Base-by-base conservation (phyloP, 495 filamentous ascomycete species). In the Tuber calosporum region DNA sequence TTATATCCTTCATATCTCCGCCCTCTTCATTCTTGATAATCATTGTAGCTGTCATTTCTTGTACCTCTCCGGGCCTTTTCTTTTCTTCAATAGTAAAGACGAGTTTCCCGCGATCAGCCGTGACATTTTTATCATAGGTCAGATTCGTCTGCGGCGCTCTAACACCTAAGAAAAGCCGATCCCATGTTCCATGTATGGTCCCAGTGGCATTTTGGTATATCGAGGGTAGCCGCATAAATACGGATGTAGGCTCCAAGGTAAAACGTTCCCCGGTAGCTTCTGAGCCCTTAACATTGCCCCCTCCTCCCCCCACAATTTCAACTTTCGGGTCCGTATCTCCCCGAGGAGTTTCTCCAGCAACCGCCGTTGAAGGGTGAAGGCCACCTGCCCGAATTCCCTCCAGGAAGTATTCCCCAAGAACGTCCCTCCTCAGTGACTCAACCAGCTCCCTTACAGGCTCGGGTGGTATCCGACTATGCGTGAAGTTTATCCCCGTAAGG, bases 1-100 rank as follows among this genome's bases (percentile, higher is more conserved):
- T 86, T 81, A 96, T 85, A 72, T 92, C 89, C 87, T 90, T 92
- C 76, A 88, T 90, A 80, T 88, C 88, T 39, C 90, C 71, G 36
- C 79, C 79, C 22, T 81, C 71, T 36, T 76, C 34, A 22, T 79
- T 78, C 73, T 80, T 75, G 37, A 81, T 74, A 36, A 79, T 73
- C 70, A 81, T 75, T 22, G 73, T 70, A 67, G 76, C 74, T 34
- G 73, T 70, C 66, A 81, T 74, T 42, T 79, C 79, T 40, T 74
- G 77, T 37, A 79, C 70, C 6, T 72, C 66, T 13, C 69, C 79
- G 17, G 79, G 72, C 22, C 73, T 45, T 43, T 74, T 76, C 19
- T 67, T 38, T 68, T 81, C 79, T 48, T 81, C 79, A 13, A 81
- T 72, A 19, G 72, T 79, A 22, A 81, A 70, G 45, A 72, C 74